These are phyloP conservation scores for Cenchrus fungigraminus DNA, from an alignment of 176 grass and related monocot species.

Conservation along the genomic window DNA sequence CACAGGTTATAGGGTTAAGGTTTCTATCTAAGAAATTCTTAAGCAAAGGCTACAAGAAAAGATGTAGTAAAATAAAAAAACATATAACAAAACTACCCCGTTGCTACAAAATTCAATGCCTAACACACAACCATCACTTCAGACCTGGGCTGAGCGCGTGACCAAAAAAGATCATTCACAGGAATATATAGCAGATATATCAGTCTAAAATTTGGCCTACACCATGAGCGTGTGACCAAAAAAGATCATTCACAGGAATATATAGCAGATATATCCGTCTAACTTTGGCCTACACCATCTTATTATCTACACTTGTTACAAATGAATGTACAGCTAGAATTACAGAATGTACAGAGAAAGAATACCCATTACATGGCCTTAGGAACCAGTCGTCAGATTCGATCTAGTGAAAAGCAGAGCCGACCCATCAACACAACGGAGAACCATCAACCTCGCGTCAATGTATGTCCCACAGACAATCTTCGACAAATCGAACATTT, in stretches of 20 bases:
- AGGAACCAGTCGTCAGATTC: constrained; percentile 35
- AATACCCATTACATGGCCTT: constrained; percentile 26
- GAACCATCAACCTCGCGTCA: constrained; percentile 87
- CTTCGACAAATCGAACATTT: constrained; percentile 89
- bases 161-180: not conserved
- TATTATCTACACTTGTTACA: constrained; percentile 32
- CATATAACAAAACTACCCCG: too few relatives aligned
- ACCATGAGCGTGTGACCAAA: not conserved
- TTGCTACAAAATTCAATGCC: too few relatives aligned
- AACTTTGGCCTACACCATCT: constrained; percentile 6
- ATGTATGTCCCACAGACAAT: constrained; percentile 88
- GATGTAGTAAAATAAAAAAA: too few relatives aligned
- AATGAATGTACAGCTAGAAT: constrained; percentile 46
- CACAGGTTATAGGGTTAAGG: too few relatives aligned
- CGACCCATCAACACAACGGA: constrained; percentile 73
- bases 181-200: not conserved
- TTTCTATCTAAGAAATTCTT: too few relatives aligned
- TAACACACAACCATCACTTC: too few relatives aligned
- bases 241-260: not conserved
- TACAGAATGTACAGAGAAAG: constrained; percentile 40
- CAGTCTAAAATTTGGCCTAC: not conserved
- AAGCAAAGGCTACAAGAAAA: too few relatives aligned
- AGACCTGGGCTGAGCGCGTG: not conserved
- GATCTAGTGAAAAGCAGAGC: constrained; percentile 83
- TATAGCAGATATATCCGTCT: not conserved